Base-by-base conservation (phyloP, 139 green algal genomes). In the Volvox africanus region DNA sequence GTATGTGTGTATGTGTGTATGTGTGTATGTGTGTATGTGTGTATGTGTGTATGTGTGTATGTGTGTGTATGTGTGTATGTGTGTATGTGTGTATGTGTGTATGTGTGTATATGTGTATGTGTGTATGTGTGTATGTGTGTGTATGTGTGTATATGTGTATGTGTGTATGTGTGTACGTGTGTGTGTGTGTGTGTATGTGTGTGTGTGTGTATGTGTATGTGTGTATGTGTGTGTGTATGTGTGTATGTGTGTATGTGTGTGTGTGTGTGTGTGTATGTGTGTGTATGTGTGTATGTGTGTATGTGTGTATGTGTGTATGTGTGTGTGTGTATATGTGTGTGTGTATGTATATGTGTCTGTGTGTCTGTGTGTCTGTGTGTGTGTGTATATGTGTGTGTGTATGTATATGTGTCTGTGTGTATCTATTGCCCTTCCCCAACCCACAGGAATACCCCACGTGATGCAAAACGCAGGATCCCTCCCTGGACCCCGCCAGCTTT, bases 381-480 rank as follows among this genome's bases (percentile, higher is more conserved):
- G 77, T 0, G 67, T 55, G 5, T 55, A 9, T 55, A 55, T 55
- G 44, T 55, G 37, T 90, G 30, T 80, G 33, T 65, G 68, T 90
- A 30, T 69, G 44, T 55, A 9, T 55, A 55, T 55, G 44, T 55
- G 44, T 55, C 5, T 9, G 44, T 55, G 44, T 55, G 44, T 5
- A 55, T 55, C 44, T 9, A 9, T 55, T 55, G 44, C 9, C 9
- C 9, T 9, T 61, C 76, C 32, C 32, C 30, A 21, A 32, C 44
- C 18, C 33, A 36, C 37, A 33, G 1, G 1, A 2, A 35, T 80
- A 22, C 17, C 17, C 6, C 26, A 24, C 30, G 73, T 80, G 73
- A n/a, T 22, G n/a, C 44, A 55, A 55, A 55, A 55, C 36, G 28
- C 73, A 84, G 85, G 85, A 89, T 32, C 86, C 86, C 73, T 90